These are phyloP conservation scores for Plantago elongata DNA, from an alignment of 257 asterid genomes.

Conservation along the genomic window DNA sequence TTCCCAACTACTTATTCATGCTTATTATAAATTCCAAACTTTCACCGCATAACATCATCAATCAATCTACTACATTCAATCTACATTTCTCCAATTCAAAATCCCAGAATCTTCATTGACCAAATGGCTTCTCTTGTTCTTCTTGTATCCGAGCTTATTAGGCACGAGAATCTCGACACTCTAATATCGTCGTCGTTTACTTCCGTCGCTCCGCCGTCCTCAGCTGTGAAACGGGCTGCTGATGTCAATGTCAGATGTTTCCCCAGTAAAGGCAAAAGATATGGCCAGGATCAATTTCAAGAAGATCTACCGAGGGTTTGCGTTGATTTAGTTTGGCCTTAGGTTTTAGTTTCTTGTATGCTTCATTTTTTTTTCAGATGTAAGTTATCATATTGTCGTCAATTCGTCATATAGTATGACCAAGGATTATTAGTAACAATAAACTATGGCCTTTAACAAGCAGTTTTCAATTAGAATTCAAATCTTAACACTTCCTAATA, in stretches of 20 bases:
- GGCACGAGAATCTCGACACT: constrained; percentile 36
- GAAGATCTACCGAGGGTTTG: constrained; percentile 4
- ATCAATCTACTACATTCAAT: background rate
- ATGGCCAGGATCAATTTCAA: constrained; percentile 6
- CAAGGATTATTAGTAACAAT: too few relatives aligned
- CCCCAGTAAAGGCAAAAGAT: background rate
- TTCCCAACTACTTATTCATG: background rate
- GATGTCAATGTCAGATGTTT: constrained; percentile 5
- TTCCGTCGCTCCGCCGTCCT: constrained; percentile 14
- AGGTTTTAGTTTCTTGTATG: background rate
- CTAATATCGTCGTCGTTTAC: constrained; percentile 23
- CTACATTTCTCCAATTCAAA: background rate
- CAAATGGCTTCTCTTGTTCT: constrained; percentile 68
- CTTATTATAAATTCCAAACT: background rate
- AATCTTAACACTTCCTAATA: too few relatives aligned
- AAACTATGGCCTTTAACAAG: too few relatives aligned
- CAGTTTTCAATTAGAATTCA: too few relatives aligned
- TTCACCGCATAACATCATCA: background rate
- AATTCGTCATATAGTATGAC: too few relatives aligned
- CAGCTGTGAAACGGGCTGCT: constrained; percentile 8
- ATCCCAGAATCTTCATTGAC: background rate
- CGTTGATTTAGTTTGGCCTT: constrained; percentile 11
- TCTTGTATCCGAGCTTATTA: constrained; percentile 48
- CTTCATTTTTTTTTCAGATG: background rate
- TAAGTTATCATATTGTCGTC: too few relatives aligned